Evolutionary conservation across 2,329 filamentous ascomycete genomes (phyloP), one percentile per base, ranked within the genome.

Genomic region (Scytalidium sp.): DNA sequence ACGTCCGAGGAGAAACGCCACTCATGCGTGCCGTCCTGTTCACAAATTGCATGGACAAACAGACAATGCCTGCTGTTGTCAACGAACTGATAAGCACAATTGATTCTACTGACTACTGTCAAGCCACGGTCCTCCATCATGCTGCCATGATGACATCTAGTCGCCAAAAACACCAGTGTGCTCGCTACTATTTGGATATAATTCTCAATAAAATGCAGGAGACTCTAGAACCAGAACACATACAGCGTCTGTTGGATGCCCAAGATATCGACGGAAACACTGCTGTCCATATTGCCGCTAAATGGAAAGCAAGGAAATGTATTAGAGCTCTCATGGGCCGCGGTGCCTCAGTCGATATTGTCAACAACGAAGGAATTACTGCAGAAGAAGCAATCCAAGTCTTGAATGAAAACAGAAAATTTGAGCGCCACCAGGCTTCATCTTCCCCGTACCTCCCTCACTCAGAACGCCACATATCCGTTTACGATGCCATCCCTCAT

Each of bases 1-100:
- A 91, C 50, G 72, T 81, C 41, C 76, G 83, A 19, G 87, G 87
- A 50, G 93, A 97, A 70, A 97, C 94, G 0, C 93, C 94, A 0
- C 81, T 99, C 29, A 97, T 99, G 83, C 87, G 92, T 41, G 88
- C 90, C 5, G 92, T 97, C 49, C 83, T 95, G 64, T 99, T 97
- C 68, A 97, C 93, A 42, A 99, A 99, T 68, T 96, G 94, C 66
- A 94, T 86, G 67, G 94, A 97, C 67, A 96, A 94, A 71, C 83
- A 90, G 58, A 92, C 90, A 1, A 97, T 97, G 71, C 88, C 90
- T 0, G 80, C 80, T 19, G 84, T 99, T 49, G 83, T 96, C 60
- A 87, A 88, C 57, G 83, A 96, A 55, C 79, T 99, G 3, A 84
- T 92, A 46, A 82, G 86, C 32, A 97, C 93, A 0, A 84, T 96